Evolutionary conservation across 2,329 filamentous ascomycete species (phyloP).

Genomic region (Cercospora janseana): DNA sequence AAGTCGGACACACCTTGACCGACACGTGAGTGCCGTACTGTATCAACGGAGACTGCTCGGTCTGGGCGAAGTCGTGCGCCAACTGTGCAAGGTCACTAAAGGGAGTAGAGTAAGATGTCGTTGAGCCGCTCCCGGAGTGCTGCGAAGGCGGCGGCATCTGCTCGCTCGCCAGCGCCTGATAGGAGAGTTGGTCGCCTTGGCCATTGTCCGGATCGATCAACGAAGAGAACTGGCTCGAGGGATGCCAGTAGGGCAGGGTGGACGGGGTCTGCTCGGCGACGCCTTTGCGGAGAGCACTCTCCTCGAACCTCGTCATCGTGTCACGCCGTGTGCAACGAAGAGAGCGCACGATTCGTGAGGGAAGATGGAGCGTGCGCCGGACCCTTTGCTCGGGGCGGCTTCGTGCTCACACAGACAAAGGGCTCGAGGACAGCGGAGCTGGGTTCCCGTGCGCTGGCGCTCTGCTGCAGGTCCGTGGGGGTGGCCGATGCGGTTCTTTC

Average conservation of each 20-base stretch:
- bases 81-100: slow-evolving; percentile 7
- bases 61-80: slow-evolving; percentile 3
- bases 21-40: slow-evolving; percentile 15
- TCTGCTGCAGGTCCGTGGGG: neutral
- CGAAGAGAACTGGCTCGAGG: slow-evolving; percentile 28
- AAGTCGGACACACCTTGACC: slow-evolving; percentile 14
- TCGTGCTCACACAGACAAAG: too few species aligned
- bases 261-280: slow-evolving; percentile 19
- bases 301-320: slow-evolving; percentile 27
- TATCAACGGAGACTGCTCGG: slow-evolving; percentile 5
- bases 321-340: neutral
- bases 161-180: slow-evolving; percentile 10
- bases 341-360: neutral
- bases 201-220: slow-evolving; percentile 26
- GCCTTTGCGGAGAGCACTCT: slow-evolving; percentile 28
- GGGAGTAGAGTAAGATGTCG: neutral
- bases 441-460: too few species aligned
- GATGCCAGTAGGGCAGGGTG: slow-evolving; percentile 28
- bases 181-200: slow-evolving; percentile 2
- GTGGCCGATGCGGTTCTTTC: neutral
- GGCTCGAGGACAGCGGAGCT: too few species aligned
- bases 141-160: slow-evolving; percentile 12
- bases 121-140: neutral
- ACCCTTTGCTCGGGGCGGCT: neutral
- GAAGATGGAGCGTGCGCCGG: slow-evolving; percentile 1